Percentiles rank a stretch among this genome's conserved stretches.
Evolutionary conservation across 2,329 filamentous ascomycete species (phyloP).

Genomic region (Fusarium euwallaceae): DNA sequence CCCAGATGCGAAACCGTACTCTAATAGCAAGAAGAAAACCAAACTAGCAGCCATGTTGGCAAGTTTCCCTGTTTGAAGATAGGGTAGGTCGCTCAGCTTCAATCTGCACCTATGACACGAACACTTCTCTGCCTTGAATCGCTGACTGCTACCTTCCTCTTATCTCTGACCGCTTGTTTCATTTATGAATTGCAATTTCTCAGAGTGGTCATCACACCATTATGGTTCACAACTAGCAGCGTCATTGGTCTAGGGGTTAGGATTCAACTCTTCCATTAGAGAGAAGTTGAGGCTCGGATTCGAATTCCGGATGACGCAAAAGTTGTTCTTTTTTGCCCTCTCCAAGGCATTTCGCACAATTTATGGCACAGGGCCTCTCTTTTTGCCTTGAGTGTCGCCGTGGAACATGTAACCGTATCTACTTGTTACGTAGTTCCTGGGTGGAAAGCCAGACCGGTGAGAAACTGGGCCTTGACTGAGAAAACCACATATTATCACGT

Average conservation of each 20-base stretch:
- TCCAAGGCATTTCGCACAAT: neutral
- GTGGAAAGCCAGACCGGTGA: too few relatives aligned
- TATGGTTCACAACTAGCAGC: neutral
- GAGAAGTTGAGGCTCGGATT: conserved; percentile 34
- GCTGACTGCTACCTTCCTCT: neutral
- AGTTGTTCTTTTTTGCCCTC: neutral
- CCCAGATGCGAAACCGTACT: neutral
- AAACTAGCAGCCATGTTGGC: neutral
- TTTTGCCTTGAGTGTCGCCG: neutral
- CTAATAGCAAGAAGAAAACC: neutral
- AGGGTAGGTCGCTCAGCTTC: neutral
- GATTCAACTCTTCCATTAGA: conserved; percentile 30
- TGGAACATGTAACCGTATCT: neutral
- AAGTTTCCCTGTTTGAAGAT: neutral
- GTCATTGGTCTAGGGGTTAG: conserved; percentile 32
- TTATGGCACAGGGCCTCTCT: rapidly evolving
- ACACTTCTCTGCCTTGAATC: neutral
- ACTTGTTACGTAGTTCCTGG: too few relatives aligned
- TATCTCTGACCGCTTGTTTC: neutral
- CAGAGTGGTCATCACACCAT: neutral
- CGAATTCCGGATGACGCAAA: conserved; percentile 30
- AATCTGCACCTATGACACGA: neutral
- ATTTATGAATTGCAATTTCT: neutral
- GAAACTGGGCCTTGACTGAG: neutral
- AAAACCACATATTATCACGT: neutral